phyloP scores from a whole-genome alignment of 1,284 basidiomycete species.

The Pisolithus thermaeus region DNA sequence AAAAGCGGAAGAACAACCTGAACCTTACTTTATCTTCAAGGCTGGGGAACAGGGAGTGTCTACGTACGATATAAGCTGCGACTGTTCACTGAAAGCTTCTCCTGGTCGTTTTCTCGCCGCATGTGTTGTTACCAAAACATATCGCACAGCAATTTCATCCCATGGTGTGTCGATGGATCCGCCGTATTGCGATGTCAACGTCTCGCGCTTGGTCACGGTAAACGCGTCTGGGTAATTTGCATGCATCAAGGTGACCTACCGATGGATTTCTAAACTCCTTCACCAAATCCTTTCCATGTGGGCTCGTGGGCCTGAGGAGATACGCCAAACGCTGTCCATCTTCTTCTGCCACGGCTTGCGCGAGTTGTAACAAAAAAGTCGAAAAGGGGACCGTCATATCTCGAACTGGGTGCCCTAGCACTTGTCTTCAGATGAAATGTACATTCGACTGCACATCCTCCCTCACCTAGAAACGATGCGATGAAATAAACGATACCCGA shows the following conservation, averaged over 20 bases:
- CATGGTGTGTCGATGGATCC: constrained; percentile 65
- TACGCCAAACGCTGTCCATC: constrained; percentile 66
- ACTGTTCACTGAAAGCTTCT: constrained; percentile 76
- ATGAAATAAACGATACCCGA: too few species aligned
- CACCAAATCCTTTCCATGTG: constrained; percentile 66
- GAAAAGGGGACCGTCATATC: constrained; percentile 36
- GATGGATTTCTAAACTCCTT: constrained; percentile 67
- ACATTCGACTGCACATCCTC: neutral
- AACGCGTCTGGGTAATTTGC: neutral
- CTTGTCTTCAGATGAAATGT: neutral
- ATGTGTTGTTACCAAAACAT: constrained; percentile 66
- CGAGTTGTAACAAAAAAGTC: constrained; percentile 55
- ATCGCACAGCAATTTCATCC: constrained; percentile 79
- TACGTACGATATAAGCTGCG: constrained; percentile 57
- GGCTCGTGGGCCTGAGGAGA: constrained; percentile 65
- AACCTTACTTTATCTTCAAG: neutral
- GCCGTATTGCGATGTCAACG: constrained; percentile 50
- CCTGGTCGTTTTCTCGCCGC: constrained; percentile 56
- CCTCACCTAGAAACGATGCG: neutral
- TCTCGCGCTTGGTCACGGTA: constrained; percentile 33
- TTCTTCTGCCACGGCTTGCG: constrained; percentile 53
- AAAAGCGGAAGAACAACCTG: constrained; percentile 73
- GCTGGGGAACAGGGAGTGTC: neutral
- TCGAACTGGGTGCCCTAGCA: neutral
- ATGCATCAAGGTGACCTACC: constrained; percentile 33